Evolutionary conservation across 1,284 basidiomycete genomes (phyloP).

Genomic region (Puccinia hordei): DNA sequence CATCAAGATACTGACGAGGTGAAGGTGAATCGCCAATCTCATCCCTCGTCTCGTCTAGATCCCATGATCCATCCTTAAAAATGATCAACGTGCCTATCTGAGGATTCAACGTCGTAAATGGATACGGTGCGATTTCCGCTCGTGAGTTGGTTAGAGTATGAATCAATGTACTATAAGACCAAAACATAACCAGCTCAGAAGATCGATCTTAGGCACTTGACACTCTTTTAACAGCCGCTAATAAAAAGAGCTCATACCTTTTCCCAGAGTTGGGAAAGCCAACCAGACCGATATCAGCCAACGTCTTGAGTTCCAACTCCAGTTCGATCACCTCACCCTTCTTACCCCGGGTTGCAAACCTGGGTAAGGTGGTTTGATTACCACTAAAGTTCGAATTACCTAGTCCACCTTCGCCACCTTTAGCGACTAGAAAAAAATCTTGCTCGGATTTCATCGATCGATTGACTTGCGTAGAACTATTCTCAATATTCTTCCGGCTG

Average conservation of each 20-base stretch:
- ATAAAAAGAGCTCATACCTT: too few relatives aligned
- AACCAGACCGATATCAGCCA: slow-evolving; percentile 91
- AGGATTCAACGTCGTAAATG: slow-evolving; percentile 93
- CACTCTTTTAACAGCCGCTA: too few relatives aligned
- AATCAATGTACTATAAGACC: slow-evolving; percentile 70
- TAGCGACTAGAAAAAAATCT: slow-evolving; percentile 69
- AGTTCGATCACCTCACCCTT: slow-evolving; percentile 80
- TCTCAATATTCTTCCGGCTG: slow-evolving; percentile 61
- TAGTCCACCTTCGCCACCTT: slow-evolving; percentile 79
- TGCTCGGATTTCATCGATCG: slow-evolving; percentile 15
- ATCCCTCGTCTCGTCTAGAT: slow-evolving; percentile 52
- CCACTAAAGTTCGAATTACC: slow-evolving; percentile 71
- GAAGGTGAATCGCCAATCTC: slow-evolving; percentile 51
- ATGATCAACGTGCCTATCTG: slow-evolving; percentile 86
- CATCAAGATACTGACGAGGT: slow-evolving; percentile 53
- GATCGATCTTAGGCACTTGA: too few relatives aligned
- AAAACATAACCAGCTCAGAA: too few relatives aligned
- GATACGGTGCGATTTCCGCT: slow-evolving; percentile 85
- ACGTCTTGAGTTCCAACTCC: slow-evolving; percentile 87
- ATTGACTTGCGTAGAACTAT: slow-evolving; percentile 4
- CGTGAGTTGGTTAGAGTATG: slow-evolving; percentile 84
- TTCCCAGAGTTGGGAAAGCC: slow-evolving; percentile 88
- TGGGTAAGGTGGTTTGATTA: slow-evolving; percentile 58
- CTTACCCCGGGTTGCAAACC: slow-evolving; percentile 66
- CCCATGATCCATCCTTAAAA: slow-evolving; percentile 74